phyloP scores from a whole-genome alignment of 192 early-diverging fungal species.

The Linnemannia schmuckeri region DNA sequence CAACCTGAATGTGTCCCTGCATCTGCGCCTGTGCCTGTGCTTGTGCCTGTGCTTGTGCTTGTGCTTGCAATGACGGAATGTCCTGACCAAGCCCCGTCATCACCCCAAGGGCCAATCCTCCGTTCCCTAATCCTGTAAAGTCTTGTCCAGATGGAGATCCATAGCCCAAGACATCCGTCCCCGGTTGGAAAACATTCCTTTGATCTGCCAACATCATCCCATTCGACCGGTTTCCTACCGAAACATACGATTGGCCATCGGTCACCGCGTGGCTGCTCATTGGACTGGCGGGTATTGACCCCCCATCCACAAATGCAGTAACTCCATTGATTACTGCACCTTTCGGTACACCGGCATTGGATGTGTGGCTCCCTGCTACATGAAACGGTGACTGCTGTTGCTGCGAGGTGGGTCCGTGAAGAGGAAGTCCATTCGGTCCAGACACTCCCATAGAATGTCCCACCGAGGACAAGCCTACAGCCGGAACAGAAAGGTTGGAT shows the following conservation, averaged over 20 bases:
- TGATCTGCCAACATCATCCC: too few species aligned
- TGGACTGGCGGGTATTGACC: not conserved
- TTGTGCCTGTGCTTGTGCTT: not conserved
- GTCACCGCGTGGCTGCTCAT: not conserved
- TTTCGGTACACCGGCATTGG: not conserved
- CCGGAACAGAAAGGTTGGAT: not conserved
- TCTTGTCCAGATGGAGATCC: not conserved
- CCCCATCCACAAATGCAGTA: not conserved
- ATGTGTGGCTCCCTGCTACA: not conserved
- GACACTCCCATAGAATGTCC: not conserved
- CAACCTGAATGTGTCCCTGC: not conserved
- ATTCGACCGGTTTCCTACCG: not conserved
- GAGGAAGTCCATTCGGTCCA: not conserved
- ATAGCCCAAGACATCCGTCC: not conserved
- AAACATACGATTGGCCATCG: not conserved
- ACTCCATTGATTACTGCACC: not conserved
- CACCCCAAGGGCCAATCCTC: not conserved
- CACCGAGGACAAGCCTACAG: not conserved
- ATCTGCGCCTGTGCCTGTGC: not conserved
- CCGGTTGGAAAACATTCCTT: not conserved
- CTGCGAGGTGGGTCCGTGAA: not conserved
- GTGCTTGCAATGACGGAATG: not conserved
- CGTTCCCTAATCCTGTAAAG: not conserved
- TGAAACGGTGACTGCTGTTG: not conserved
- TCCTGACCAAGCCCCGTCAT: not conserved